These are phyloP conservation scores for Heimioporus sp. DNA, from an alignment of 768 basidiomycete species.

Conservation along the genomic window DNA sequence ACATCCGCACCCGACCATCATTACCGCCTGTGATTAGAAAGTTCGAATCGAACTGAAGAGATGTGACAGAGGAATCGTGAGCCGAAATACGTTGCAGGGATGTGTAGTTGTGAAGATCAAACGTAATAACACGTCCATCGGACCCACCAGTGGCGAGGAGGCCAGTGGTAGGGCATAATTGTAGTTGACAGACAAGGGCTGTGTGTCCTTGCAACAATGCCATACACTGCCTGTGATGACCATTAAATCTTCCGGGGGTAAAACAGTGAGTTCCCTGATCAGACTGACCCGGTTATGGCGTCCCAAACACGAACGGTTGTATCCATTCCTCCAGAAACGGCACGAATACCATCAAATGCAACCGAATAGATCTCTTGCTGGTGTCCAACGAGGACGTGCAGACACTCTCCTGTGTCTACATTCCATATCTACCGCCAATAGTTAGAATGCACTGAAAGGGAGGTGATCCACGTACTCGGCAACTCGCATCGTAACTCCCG, in stretches of 20 bases:
- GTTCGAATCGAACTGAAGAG: conserved; percentile 80
- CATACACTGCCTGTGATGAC: conserved; percentile 58
- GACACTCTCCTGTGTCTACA: conserved; percentile 83
- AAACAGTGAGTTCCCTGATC: not conserved
- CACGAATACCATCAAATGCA: conserved; percentile 79
- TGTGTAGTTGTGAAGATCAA: conserved; percentile 47
- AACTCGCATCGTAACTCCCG: conserved; percentile 91
- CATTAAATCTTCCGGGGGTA: not conserved
- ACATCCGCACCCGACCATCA: conserved; percentile 79
- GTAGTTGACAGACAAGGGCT: conserved; percentile 87
- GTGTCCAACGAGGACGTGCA: conserved; percentile 81
- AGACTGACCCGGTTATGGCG: conserved; percentile 73
- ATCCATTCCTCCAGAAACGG: conserved; percentile 88
- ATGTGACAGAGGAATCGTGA: conserved; percentile 85
- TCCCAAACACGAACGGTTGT: conserved; percentile 94
- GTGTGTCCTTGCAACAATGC: conserved; percentile 91
- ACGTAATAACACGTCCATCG: conserved; percentile 82
- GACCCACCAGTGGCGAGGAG: conserved; percentile 83
- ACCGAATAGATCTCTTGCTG: conserved; percentile 88
- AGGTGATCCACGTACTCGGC: conserved; percentile 52
- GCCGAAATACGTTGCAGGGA: conserved; percentile 72
- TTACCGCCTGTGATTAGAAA: conserved; percentile 85
- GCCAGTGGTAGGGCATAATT: conserved; percentile 55
- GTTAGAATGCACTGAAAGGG: not conserved
- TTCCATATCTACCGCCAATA: conserved; percentile 71